phyloP scores from a whole-genome alignment of 2,329 filamentous ascomycete species.

The Pestalotiopsis sp. region DNA sequence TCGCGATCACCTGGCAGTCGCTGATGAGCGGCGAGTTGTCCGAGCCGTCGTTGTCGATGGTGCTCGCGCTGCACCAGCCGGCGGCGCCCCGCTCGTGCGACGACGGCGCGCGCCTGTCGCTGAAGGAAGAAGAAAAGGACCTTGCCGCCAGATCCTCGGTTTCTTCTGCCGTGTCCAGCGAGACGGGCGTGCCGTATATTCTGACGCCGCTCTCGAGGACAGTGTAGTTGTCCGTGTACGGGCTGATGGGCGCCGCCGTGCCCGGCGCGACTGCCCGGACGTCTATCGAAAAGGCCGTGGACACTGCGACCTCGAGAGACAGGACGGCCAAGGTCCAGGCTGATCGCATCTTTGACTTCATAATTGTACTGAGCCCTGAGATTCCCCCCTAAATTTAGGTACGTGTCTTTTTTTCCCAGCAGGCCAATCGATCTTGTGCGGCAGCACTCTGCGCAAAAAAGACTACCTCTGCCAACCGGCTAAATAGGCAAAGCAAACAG shows the following conservation, averaged over 20 bases:
- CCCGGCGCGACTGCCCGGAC: neutral
- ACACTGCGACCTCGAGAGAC: neutral
- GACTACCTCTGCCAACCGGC: neutral
- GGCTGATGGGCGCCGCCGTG: neutral
- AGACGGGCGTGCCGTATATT: neutral
- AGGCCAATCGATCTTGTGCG: neutral
- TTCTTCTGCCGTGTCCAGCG: neutral
- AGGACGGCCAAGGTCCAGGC: neutral
- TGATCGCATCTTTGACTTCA: neutral
- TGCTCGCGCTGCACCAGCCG: constrained; percentile 6
- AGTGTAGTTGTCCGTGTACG: constrained; percentile 3
- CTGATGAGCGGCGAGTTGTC: constrained; percentile 12
- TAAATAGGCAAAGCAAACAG: neutral
- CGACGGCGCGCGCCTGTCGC: neutral
- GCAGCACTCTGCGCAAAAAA: neutral
- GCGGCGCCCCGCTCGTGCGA: neutral
- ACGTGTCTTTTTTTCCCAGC: neutral
- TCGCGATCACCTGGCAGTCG: constrained; percentile 10
- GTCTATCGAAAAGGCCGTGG: constrained; percentile 3
- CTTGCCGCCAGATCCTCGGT: neutral
- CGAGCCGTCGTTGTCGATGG: constrained; percentile 4
- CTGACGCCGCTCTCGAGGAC: constrained; percentile 10
- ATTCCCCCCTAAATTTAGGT: neutral
- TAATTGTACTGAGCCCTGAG: neutral
- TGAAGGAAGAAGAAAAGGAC: neutral